phyloP scores from a whole-genome alignment of 768 basidiomycete genomes.

The Lyophyllum atratum region DNA sequence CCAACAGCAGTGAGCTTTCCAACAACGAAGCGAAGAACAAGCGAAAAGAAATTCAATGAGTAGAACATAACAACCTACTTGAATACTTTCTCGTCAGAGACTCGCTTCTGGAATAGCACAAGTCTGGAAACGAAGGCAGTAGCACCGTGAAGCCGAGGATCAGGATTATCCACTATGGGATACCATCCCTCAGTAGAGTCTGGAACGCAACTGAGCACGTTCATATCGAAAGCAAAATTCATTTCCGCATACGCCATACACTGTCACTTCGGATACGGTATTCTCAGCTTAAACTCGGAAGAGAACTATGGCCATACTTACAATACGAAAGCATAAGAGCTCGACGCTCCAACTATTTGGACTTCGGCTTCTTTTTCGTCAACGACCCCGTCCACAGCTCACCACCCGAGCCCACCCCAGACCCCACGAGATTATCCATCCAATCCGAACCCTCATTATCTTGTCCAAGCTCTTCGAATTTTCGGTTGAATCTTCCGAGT shows the following conservation, averaged over 20 bases:
- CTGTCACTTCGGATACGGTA: neutral
- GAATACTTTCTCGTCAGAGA: too few relatives aligned
- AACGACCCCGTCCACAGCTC: constrained; percentile 11
- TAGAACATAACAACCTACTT: too few relatives aligned
- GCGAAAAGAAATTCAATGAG: too few relatives aligned
- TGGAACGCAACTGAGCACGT: too few relatives aligned
- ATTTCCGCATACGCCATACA: neutral
- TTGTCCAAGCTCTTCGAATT: constrained; percentile 56
- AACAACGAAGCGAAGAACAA: too few relatives aligned
- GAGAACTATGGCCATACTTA: neutral
- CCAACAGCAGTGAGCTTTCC: too few relatives aligned
- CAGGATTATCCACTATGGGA: too few relatives aligned
- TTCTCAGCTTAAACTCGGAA: neutral
- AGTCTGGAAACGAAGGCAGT: too few relatives aligned
- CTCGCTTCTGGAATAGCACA: too few relatives aligned
- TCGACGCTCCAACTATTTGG: neutral
- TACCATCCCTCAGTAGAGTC: too few relatives aligned
- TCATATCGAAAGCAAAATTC: neutral
- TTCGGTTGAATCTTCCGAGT: constrained; percentile 76
- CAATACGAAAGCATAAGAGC: neutral
- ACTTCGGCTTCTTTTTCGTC: constrained; percentile 15
- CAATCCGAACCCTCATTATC: constrained; percentile 34
- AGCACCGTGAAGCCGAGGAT: too few relatives aligned
- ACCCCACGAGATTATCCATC: constrained; percentile 30
- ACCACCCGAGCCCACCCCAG: constrained; percentile 11